Base-by-base conservation (phyloP, 2,329 filamentous ascomycete species). In the Alternaria dauci region DNA sequence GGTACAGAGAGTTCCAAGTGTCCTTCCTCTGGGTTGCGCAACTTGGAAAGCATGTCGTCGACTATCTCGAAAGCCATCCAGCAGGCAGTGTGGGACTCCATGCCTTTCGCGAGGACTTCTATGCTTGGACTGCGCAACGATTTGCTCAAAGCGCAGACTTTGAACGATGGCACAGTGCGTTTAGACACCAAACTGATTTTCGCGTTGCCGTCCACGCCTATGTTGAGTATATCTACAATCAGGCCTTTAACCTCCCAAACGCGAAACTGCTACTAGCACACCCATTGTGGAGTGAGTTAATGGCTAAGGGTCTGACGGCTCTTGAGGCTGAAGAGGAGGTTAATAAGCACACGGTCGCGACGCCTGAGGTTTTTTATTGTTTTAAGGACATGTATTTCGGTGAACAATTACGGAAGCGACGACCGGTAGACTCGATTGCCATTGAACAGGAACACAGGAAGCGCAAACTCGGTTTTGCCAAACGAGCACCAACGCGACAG, bases 21-120 rank as follows among this genome's bases (percentile, higher is more conserved):
- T 83, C 86, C 0, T 94, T 93, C 62, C 60, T 88, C 0, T 95
- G 91, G 91, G 76, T 94, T 1, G 89, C 87, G 0, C 84, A 90
- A 53, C 79, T 95, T 0, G 83, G 86, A 0, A 94, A 94, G 71
- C 88, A 93, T 68, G 84, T 91, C 25, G 82, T 93, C 1, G 89
- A 93, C 62, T 95, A 85, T 65, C 80, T 91, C 48, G 66, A 75
- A 2, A 58, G 69, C 1, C 52, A 73, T 4, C 28, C 58, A 0
- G 12, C 34, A 11, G 55, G 63, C 2, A 67, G 73, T 8, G 83
- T 90, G 1, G 46, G 20, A 76, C 78, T 0, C 79, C 93, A 0
- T 55, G 78, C 3, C 52, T 94, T 95, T 63, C 79, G 81, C 8
- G 58, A 59, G 0, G 68, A 81, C 0, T 95, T 95, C 64, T 74